Conservation (phyloP, 2,329 filamentous ascomycete species). For the Neopestalotiopsis sp. region DNA sequence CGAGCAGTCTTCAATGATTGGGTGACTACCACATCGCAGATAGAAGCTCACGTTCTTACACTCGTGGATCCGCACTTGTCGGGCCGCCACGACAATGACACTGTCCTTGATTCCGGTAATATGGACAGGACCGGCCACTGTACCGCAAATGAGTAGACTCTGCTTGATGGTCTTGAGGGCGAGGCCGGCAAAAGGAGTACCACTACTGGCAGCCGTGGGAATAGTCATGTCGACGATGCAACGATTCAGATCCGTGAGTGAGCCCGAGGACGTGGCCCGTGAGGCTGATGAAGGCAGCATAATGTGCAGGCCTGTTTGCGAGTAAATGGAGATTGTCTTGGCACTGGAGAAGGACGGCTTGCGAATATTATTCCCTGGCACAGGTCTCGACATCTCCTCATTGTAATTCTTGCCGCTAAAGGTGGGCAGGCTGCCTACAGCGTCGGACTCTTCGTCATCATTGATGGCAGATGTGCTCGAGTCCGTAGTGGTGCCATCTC, state of each 20-base stretch:
- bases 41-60: slow-evolving; percentile 84
- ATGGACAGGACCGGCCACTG: slow-evolving; percentile 81
- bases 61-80: slow-evolving; percentile 94
- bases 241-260: slow-evolving; percentile 69
- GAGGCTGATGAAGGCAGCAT: slow-evolving; percentile 75
- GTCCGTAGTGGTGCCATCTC: background rate
- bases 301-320: slow-evolving; percentile 74
- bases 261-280: slow-evolving; percentile 74
- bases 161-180: slow-evolving; percentile 71
- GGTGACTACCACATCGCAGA: slow-evolving; percentile 79
- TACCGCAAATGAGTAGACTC: slow-evolving; percentile 79
- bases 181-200: slow-evolving; percentile 72
- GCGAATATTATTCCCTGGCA: slow-evolving; percentile 44
- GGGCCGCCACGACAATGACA: slow-evolving; percentile 77
- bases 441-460: slow-evolving; percentile 37
- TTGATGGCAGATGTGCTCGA: slow-evolving; percentile 16
- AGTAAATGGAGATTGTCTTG: slow-evolving; percentile 67
- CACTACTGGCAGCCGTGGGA: slow-evolving; percentile 56
- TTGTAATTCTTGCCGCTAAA: slow-evolving; percentile 53
- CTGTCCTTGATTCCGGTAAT: slow-evolving; percentile 77
- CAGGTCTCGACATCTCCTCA: slow-evolving; percentile 53
- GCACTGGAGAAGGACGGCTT: slow-evolving; percentile 69
- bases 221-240: slow-evolving; percentile 84
- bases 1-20: slow-evolving; percentile 91
- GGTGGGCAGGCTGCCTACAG: slow-evolving; percentile 43